Base-by-base conservation (phyloP, 2,329 filamentous ascomycete genomes). In the Ophiognomonia clavigignenti-juglandacearum region DNA sequence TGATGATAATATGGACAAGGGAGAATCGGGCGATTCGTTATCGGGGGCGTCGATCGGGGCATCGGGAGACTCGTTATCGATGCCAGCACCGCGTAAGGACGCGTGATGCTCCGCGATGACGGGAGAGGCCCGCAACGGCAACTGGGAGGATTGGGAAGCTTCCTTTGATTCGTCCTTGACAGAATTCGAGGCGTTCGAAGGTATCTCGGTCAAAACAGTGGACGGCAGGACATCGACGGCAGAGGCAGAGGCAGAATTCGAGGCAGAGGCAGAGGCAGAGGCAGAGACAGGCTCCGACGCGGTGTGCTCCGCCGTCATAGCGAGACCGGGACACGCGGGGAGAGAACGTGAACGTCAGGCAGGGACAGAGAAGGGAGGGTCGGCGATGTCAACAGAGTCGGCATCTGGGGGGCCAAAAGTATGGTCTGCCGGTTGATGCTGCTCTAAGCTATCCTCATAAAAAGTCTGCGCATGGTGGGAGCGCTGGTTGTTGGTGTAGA, bases 351-450 rank as follows among this genome's bases (percentile, higher is more conserved):
- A 36, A 45, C n/a, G n/a, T n/a, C n/a, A 22, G 29, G 41, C 20
- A 16, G 57, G 57, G 58, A 57, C n/a, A 63, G 64, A 64, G 32
- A 39, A 65, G 66, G 66, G 64, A 63, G 63, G 69, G 69, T 69
- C 71, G 72, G 74, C 69, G 67, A 72, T 68, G 72, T 76, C 74
- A 64, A 68, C 70, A 73, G 71, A 70, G 68, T 62, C 69, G 64
- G 74, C 80, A 83, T 83, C 73, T 77, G 78, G 66, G 59, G 64
- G 50, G 64, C 60, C 64, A 63, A 77, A 78, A 79, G 67, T 64
- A 68, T 69, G 61, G 73, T 83, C 80, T 73, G 73, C 65, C 59
- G 64, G 74, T 69, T 65, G 59, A 64, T 69, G 67, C 56, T 54
- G 58, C 58, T 67, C 71, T 64, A 71, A 58, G 59, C 64, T 71